These are phyloP conservation scores for Stephania cephalantha DNA, from an alignment of 164 flowering plant species.

Conservation along the genomic window DNA sequence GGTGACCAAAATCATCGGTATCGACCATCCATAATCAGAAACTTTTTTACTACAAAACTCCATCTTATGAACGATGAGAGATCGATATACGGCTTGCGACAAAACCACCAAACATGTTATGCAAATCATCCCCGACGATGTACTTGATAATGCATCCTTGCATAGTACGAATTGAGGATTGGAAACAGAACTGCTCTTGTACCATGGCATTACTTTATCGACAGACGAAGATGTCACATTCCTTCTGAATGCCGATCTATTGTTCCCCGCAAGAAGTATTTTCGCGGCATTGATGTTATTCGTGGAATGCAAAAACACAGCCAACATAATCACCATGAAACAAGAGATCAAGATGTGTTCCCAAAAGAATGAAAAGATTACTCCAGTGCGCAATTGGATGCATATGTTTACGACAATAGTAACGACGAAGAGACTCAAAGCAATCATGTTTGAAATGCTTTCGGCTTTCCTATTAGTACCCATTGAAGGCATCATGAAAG, in stretches of 20 bases:
- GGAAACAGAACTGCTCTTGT: background rate
- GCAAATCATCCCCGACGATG: background rate
- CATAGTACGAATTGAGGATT: background rate
- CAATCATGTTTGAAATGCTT: background rate
- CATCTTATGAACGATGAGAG: background rate
- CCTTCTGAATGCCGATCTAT: background rate
- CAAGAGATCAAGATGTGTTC: background rate
- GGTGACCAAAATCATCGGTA: background rate
- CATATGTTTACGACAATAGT: background rate
- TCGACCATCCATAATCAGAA: background rate
- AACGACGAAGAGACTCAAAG: background rate
- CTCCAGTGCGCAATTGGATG: background rate
- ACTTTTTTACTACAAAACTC: background rate
- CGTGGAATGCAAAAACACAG: background rate
- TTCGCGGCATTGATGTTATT: too few species aligned
- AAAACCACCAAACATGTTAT: background rate
- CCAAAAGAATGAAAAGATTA: background rate
- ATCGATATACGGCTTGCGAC: background rate
- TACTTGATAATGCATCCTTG: background rate
- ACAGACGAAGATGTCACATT: background rate
- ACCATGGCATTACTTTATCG: background rate
- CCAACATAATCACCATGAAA: background rate
- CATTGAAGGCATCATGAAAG: background rate
- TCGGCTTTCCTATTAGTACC: background rate
- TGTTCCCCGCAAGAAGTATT: background rate